Base-by-base conservation (phyloP, 164 flowering plant species). In the Litsea cubeba region DNA sequence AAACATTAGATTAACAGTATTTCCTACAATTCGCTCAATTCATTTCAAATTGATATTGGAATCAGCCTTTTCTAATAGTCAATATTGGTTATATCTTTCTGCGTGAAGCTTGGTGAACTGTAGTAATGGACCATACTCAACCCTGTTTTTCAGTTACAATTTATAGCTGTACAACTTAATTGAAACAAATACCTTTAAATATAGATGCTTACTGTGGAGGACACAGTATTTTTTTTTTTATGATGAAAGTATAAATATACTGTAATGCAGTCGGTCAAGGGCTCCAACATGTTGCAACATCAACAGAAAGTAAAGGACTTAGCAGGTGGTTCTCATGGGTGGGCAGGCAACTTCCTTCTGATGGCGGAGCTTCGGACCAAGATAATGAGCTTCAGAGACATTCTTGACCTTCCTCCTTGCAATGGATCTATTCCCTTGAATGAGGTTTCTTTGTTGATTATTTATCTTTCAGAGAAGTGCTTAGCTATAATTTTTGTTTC, bases 401-500 rank as follows among this genome's bases (percentile, higher is more conserved):
- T 88, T 50, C 81, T 90, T 62, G 96, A 91, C 75, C 79, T 92
- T 3, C 84, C 94, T 60, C 89, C 92, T 35, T 79, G 82, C 51
- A 76, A 81, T 69, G 84, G 82, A 17, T 85, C 86, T 28, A 75
- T 74, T 70, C 69, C 89, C 40, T 75, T 84, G 2, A 72, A 82
- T 20, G 87, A 88, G 89, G 97, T 91, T 81, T 28, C 69, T 46
- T 50, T 68, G 2, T 23, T 40, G 46, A 40, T 8, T 50, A 15
- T 72, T 70, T 50, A 24, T 46, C 75, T 72, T n/a, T 65, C 32
- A 51, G 11, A 65, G 50, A 46, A 35, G 46, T 35, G 1, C 46
- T 35, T 35, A 35, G 11, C 8, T 5, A 40, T 40, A 20, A n/a
- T 23, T 12, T 58, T 7, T 40, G 11, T 51, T 22, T 51, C 62